Conservation (phyloP, 208 protist genomes). For the Trypanosoma boissoni region DNA sequence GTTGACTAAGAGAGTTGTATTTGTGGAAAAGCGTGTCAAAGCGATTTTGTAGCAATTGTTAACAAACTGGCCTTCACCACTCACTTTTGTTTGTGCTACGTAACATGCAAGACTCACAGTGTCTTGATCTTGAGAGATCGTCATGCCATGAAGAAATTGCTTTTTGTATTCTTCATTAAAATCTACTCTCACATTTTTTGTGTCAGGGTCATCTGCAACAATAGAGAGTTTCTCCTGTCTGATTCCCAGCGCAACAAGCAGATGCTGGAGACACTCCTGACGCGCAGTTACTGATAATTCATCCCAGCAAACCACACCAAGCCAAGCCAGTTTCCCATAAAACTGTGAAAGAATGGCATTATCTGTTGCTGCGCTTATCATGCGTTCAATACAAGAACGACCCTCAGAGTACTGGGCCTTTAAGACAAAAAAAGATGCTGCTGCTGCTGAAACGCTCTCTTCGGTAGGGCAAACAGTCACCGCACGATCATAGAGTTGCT, state of each 20-base stretch:
- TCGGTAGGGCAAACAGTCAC: constrained; percentile 40
- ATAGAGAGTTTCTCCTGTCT: constrained; percentile 8
- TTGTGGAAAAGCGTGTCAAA: constrained; percentile 47
- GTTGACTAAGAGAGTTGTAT: constrained; percentile 67
- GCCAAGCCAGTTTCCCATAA: constrained; percentile 36
- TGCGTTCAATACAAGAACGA: constrained; percentile 44
- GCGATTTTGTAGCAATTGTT: constrained; percentile 64
- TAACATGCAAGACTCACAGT: constrained; percentile 66
- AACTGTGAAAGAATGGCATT: constrained; percentile 8
- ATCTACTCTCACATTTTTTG: neutral
- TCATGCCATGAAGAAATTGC: constrained; percentile 52
- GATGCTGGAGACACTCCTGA: constrained; percentile 53
- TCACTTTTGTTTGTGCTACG: constrained; percentile 60
- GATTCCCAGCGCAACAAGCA: constrained; percentile 43
- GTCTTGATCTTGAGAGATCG: constrained; percentile 46
- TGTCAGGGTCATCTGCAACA: constrained; percentile 16
- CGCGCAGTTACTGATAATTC: constrained; percentile 29
- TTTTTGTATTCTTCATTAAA: constrained; percentile 27
- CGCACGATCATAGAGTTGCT: constrained; percentile 55
- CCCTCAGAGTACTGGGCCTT: constrained; percentile 57
- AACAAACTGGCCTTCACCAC: constrained; percentile 46
- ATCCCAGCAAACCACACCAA: constrained; percentile 40
- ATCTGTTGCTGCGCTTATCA: constrained; percentile 18
- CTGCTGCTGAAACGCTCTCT: constrained; percentile 56
- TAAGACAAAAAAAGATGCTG: constrained; percentile 65